Base-by-base conservation (phyloP, 2,329 filamentous ascomycete genomes). In the Aspergillus tamarii region DNA sequence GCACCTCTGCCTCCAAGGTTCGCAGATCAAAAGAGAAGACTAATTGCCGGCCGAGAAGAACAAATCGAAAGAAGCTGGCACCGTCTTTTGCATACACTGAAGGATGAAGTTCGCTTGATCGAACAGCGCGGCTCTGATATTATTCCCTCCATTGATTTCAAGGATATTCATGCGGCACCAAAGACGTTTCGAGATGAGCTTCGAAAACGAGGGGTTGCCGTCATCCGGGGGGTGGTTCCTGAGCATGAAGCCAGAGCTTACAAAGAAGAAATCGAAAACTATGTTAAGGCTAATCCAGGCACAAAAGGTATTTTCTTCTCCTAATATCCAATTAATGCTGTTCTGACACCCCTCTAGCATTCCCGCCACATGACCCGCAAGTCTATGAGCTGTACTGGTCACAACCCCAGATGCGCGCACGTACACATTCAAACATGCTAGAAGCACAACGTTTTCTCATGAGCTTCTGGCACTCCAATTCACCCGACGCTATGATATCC, bases 351-450 rank as follows among this genome's bases (percentile, higher is more conserved):
- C 14, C 5, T 26, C 43, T 23, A 46, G 43, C 43, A 12, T 46
- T 46, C 21, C 43, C 43, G 12, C 43, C 43, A 14, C 43, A 23
- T 8, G 43, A 46, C 43, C 43, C 21, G 4, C 43, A 46, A 5
- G 64, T 66, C 6, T 67, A 60, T 10, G 64, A 67, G 32, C 54
- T 61, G 2, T 67, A 67, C 12, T 67, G 66, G 66, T 60, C 59
- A 28, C 58, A 57, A 9, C 59, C 66, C 26, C 66, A 66, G 45
- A 61, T 67, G 48, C 53, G 59, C 10, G 64, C 64, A 8, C 36
- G 64, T 6, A 58, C 61, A 4, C 64, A 67, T 14, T 61, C 65
- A 16, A 65, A 67, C n/a, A 66, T 67, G 64, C 45, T 66, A 16
- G 61, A 57, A 11, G 52, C 65, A 9, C 65, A 67, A 45, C 43